Base-by-base conservation (phyloP, 2,329 filamentous ascomycete genomes). In the Cercospora zeae-maydis region DNA sequence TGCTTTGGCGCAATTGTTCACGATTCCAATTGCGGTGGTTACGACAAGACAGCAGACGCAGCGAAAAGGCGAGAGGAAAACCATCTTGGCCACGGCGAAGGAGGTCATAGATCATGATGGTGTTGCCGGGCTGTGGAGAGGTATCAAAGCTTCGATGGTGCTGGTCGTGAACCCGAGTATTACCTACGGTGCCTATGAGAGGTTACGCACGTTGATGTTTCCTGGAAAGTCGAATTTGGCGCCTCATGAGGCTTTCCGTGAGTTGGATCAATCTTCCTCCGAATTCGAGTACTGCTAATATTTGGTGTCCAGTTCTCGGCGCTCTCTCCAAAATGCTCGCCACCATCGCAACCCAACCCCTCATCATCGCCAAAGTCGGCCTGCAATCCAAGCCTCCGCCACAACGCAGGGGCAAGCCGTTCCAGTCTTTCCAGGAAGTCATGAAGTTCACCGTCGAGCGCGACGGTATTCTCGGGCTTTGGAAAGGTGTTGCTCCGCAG, bases 321-420 rank as follows among this genome's bases (percentile, higher is more conserved):
- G 92, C 95, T 49, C 84, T 96, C 78, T 98, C 93, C 56, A 99
- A 99, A 79, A 85, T 91, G 5, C 78, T 98, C 63, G 95, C 95
- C 58, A 99, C 95, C 0, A 88, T 99, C 68, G 87, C 84, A 59
- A 99, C 95, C 7, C 95, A 99, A 75, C 95, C 95, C 13, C 83
- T 99, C 60, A 99, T 99, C 72, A 93, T 99, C 65, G 95, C 95
- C 66, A 99, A 99, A 80, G 95, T 99, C 65, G 93, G 95, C 57
- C 82, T 99, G 63, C 95, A 99, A 77, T 97, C 93, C 30, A 92
- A 90, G 71, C 95, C 95, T 21, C 95, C 95, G 0, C 87, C 92
- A 64, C 84, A 86, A 21, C 86, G 93, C 58, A 84, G 92, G 66
- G 93, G 93, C 65, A 96, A 93, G 79, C 92, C 91, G 0, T 99